Conservation (phyloP, 768 basidiomycete genomes). For the Mycena latifolia region DNA sequence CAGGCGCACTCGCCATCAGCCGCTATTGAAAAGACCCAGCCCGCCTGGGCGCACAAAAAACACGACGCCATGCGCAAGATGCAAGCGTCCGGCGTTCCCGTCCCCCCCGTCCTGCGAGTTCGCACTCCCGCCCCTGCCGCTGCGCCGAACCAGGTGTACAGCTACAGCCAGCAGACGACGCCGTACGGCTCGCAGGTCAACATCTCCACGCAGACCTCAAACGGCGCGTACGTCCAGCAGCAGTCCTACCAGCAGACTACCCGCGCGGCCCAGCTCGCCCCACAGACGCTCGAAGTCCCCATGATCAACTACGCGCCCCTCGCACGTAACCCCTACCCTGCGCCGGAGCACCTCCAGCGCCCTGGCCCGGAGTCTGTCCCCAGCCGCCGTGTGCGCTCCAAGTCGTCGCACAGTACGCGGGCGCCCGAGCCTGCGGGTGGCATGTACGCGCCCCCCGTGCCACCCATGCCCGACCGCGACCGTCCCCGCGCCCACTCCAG, state of each 20-base stretch:
- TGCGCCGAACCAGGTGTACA: not conserved
- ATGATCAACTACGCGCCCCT: slow-evolving; percentile 17
- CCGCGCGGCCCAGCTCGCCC: not conserved
- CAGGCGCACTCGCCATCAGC: not conserved
- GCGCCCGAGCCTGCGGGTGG: not conserved
- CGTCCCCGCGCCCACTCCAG: slow-evolving; percentile 10
- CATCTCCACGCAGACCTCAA: slow-evolving; percentile 19
- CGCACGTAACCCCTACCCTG: slow-evolving; percentile 30
- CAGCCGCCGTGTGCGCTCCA: slow-evolving; percentile 11
- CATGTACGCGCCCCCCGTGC: slow-evolving; percentile 7
- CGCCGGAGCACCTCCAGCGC: slow-evolving; percentile 4
- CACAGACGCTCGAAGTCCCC: slow-evolving; percentile 21
- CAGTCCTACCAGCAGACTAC: slow-evolving; percentile 12
- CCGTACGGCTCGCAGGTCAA: slow-evolving; percentile 17
- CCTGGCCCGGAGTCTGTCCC: not conserved
- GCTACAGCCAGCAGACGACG: slow-evolving; percentile 18
- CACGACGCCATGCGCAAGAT: not conserved
- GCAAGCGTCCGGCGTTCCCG: not conserved
- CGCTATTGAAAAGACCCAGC: not conserved
- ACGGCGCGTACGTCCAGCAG: slow-evolving; percentile 25
- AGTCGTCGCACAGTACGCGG: slow-evolving; percentile 7
- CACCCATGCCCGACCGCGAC: slow-evolving; percentile 18
- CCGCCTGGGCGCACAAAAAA: slow-evolving; percentile 5
- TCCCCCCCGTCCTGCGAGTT: not conserved
- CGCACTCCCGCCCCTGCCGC: not conserved